Conservation (phyloP, 2,329 filamentous ascomycete species). For the Aureobasidium vineae region DNA sequence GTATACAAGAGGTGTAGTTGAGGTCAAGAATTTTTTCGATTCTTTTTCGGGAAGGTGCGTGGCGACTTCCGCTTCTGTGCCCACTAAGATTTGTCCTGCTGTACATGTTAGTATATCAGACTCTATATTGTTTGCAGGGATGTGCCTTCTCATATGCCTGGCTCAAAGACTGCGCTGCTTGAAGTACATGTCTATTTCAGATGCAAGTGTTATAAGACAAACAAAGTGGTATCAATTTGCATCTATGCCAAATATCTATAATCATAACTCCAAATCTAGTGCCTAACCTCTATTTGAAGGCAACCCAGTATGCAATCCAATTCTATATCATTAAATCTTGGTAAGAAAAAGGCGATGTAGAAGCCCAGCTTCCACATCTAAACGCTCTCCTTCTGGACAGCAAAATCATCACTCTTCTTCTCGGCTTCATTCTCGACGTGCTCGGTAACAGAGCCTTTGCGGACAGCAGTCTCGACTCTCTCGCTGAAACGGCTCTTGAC, state of each 20-base stretch:
- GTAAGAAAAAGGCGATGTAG: neutral
- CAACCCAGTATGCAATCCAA: neutral
- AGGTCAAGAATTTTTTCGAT: neutral
- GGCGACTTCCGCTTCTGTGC: neutral
- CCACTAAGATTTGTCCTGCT: neutral
- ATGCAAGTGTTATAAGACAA: neutral
- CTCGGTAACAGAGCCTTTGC: constrained; percentile 10
- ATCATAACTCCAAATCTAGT: constrained; percentile 4
- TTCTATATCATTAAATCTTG: neutral
- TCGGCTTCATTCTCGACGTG: constrained; percentile 23
- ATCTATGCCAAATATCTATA: neutral
- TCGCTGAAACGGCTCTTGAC: constrained; percentile 29
- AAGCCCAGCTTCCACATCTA: neutral
- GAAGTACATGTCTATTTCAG: no score
- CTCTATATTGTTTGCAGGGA: no score
- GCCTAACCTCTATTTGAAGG: neutral
- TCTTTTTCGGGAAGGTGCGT: neutral
- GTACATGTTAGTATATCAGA: neutral
- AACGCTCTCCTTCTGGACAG: constrained; percentile 14
- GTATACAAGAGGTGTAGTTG: neutral
- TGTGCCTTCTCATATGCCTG: no score
- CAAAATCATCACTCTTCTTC: constrained; percentile 6
- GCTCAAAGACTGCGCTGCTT: no score
- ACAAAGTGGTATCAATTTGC: neutral
- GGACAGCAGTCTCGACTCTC: constrained; percentile 13